A percentile compares a stretch with the other conserved stretches of the same genome.
Evolutionary conservation across 208 protist genomes (phyloP).

Genomic region (Leishmania mexicana): DNA sequence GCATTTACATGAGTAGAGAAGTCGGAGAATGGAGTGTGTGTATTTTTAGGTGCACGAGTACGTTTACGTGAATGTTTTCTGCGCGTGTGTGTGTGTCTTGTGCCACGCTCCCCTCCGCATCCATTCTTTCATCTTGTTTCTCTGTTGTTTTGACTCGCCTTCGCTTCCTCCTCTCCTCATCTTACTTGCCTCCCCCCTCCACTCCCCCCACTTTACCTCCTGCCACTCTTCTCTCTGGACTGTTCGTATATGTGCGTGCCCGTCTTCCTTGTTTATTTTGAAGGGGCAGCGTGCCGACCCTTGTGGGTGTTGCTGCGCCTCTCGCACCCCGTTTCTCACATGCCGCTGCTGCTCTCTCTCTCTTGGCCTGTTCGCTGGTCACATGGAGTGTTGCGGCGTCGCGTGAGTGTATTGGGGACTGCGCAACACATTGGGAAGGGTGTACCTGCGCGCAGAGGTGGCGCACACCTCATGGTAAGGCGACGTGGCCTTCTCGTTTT

Average conservation of each 20-base stretch:
- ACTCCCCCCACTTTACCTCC: neutral
- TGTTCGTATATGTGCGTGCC: neutral
- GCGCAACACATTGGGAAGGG: neutral
- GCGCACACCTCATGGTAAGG: neutral
- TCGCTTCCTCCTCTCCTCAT: neutral
- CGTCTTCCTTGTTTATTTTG: neutral
- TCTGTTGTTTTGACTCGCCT: neutral
- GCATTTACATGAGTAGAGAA: neutral
- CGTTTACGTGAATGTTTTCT: too few species aligned
- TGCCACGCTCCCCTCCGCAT: neutral
- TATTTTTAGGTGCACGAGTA: neutral
- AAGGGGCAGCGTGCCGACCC: neutral
- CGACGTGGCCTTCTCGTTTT: neutral
- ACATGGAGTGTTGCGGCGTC: neutral
- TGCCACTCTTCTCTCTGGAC: neutral
- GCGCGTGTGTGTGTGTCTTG: neutral
- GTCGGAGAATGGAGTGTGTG: neutral
- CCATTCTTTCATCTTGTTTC: neutral
- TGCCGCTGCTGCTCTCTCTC: neutral
- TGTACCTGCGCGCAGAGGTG: neutral
- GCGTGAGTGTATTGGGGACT: neutral
- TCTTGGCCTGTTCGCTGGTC: neutral
- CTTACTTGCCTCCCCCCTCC: neutral
- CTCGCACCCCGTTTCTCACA: neutral
- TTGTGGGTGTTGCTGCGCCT: neutral